Evolutionary conservation across 2,329 filamentous ascomycete genomes (phyloP).

Genomic region (Rachicladosporium sp.): DNA sequence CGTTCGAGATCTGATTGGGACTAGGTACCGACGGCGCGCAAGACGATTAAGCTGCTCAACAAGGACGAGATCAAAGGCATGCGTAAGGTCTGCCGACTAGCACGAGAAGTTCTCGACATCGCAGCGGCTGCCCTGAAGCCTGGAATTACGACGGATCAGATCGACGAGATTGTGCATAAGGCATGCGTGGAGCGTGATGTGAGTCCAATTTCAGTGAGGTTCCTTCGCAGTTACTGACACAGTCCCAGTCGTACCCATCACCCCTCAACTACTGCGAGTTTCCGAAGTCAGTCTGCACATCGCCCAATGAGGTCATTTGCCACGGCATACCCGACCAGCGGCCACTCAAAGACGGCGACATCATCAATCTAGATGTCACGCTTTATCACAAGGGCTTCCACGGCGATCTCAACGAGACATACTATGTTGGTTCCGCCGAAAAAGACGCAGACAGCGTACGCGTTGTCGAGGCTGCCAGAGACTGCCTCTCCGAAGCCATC

Average conservation of each 20-base stretch:
- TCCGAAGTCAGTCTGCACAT: conserved; percentile 96
- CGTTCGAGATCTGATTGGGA: not conserved
- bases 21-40: conserved; percentile 32
- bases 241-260: conserved; percentile 71
- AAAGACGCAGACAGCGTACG: conserved; percentile 77
- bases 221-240: not conserved
- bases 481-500: conserved; percentile 84
- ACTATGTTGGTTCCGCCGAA: conserved; percentile 84
- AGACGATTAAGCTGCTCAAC: conserved; percentile 73
- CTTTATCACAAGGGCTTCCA: conserved; percentile 93
- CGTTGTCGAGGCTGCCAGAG: conserved; percentile 78
- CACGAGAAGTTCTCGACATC: conserved; percentile 84
- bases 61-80: conserved; percentile 73
- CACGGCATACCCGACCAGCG: conserved; percentile 95
- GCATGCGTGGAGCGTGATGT: conserved; percentile 88
- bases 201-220: conserved; percentile 25
- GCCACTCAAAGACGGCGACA: conserved; percentile 78
- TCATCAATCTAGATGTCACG: conserved; percentile 92
- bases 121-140: conserved; percentile 72
- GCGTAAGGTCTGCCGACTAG: conserved; percentile 80
- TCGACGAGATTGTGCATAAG: conserved; percentile 90
- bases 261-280: conserved; percentile 93
- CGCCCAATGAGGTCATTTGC: conserved; percentile 93
- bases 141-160: conserved; percentile 91
- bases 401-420: conserved; percentile 94